Percentiles rank a stretch among this genome's conserved stretches.
Evolutionary conservation across 139 green algal genomes (phyloP).

Genomic region (Volvox reticuliferus): DNA sequence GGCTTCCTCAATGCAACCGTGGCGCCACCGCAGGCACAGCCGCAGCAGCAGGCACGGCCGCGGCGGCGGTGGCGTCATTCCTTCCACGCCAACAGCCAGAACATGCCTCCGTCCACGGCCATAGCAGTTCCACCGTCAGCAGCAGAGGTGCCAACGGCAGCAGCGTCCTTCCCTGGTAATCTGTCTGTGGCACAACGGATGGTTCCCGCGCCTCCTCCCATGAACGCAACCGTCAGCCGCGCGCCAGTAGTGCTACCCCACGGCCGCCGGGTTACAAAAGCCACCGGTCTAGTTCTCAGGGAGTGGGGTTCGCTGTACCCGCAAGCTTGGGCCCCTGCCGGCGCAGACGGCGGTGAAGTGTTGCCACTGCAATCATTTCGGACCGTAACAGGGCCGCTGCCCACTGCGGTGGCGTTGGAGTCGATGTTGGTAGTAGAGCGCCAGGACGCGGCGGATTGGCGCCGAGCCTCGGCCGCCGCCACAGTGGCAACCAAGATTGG

Average conservation of each 20-base stretch:
- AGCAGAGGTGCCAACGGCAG: not conserved
- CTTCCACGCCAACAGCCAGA: slow-evolving; percentile 15
- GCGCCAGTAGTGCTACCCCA: slow-evolving; percentile 23
- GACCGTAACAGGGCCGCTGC: not conserved
- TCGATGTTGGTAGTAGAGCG: slow-evolving; percentile 21
- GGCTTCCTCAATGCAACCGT: not conserved
- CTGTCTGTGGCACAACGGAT: too few species aligned
- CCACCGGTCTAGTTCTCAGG: slow-evolving; percentile 28
- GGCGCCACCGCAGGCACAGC: not conserved
- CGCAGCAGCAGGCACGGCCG: not conserved
- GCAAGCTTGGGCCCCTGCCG: slow-evolving; percentile 7
- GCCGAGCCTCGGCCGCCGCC: not conserved
- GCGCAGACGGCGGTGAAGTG: not conserved
- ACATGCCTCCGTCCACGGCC: not conserved
- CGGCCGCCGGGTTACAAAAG: slow-evolving; percentile 9
- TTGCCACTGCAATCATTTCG: not conserved
- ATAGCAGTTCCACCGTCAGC: not conserved
- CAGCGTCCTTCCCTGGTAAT: not conserved
- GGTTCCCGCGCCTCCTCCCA: not conserved
- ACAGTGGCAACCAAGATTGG: not conserved
- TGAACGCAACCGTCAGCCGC: slow-evolving; percentile 12
- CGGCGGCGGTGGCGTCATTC: not conserved
- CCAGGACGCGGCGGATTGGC: slow-evolving; percentile 12
- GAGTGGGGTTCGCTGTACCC: slow-evolving; percentile 46
- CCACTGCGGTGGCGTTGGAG: not conserved